phyloP scores from a whole-genome alignment of 352 stramenopile species.

The Peronospora belbahrii region DNA sequence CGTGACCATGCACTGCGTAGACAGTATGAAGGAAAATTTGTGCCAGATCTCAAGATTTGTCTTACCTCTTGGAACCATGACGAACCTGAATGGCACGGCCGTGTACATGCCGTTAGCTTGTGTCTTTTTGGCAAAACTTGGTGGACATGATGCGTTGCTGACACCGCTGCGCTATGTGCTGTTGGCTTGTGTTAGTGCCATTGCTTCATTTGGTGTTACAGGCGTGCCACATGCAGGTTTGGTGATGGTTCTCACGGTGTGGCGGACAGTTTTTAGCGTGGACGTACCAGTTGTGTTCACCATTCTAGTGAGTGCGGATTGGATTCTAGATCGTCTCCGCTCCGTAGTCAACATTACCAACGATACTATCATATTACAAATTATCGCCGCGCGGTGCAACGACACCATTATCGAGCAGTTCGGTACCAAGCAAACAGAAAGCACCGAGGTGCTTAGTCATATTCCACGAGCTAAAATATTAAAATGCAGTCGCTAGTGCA shows the following conservation, averaged over 20 bases:
- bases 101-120: slow-evolving; percentile 68
- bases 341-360: too few species aligned
- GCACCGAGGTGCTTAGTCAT: too few species aligned
- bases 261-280: slow-evolving; percentile 54
- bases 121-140: slow-evolving; percentile 68
- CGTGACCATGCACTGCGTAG: slow-evolving; percentile 69
- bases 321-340: too few species aligned
- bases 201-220: slow-evolving; percentile 62
- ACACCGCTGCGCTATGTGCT: slow-evolving; percentile 52
- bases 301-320: slow-evolving; percentile 61
- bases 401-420: too few species aligned
- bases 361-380: too few species aligned
- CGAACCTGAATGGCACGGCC: slow-evolving; percentile 67
- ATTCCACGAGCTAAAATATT: too few species aligned
- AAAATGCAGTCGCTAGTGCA: too few species aligned
- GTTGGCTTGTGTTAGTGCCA: slow-evolving; percentile 54
- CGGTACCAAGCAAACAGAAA: too few species aligned
- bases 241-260: slow-evolving; percentile 76
- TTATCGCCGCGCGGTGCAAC: too few species aligned
- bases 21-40: slow-evolving; percentile 55
- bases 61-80: slow-evolving; percentile 56
- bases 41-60: slow-evolving; percentile 53
- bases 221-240: slow-evolving; percentile 65
- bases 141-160: slow-evolving; percentile 42
- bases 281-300: slow-evolving; percentile 56